Evolutionary conservation across 2,329 filamentous ascomycete species (phyloP), one percentile per base, ranked within the genome.

Genomic region (Talaromyces albobiverticillius): DNA sequence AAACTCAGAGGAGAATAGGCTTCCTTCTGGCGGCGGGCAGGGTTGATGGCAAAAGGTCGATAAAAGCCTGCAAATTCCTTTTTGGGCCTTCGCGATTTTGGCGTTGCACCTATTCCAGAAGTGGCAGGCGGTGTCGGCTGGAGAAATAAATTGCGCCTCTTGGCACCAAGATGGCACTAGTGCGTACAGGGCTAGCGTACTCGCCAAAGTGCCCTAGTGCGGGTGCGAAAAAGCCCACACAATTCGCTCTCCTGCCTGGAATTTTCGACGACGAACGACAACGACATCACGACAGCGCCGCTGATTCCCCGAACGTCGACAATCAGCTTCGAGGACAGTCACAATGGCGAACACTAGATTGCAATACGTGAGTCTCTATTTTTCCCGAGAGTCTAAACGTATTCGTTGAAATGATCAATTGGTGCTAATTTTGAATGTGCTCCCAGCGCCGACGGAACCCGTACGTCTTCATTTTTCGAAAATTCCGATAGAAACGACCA

Each of bases 391-490:
- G 41, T 22, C 4, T 16, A 22, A 16, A 11, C 36, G 18, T 11
- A 4, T 40, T 16, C 8, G 8, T 40, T 16, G 36, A 16, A 38
- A n/a, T 18, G 16, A 40, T 40, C 10, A 18, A 22, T 50, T 46
- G 31, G 55, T 64, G 54, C 64, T 72, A 62, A 73, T 64, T 47
- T 60, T 53, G 42, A 57, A 53, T 59, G 58, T 56, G 57, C 47
- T 26, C 57, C 48, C 71, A 88, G 82, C 85, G 87, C 79, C 86
- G 87, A 76, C 85, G 87, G 76, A 90, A 90, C 81, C 83, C 84
- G 87, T 90, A 84, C 80, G 87, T 86, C 65, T 56, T 45, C 16
- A 46, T 57, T 57, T 61, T 57, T 55, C 60, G 25, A 45, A 53
- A 38, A 20, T 29, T 23, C 14, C 5, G 16, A 23, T 20, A 22